Base-by-base conservation (phyloP, 805 yeast genomes). In the Metschnikowia dekortorum region DNA sequence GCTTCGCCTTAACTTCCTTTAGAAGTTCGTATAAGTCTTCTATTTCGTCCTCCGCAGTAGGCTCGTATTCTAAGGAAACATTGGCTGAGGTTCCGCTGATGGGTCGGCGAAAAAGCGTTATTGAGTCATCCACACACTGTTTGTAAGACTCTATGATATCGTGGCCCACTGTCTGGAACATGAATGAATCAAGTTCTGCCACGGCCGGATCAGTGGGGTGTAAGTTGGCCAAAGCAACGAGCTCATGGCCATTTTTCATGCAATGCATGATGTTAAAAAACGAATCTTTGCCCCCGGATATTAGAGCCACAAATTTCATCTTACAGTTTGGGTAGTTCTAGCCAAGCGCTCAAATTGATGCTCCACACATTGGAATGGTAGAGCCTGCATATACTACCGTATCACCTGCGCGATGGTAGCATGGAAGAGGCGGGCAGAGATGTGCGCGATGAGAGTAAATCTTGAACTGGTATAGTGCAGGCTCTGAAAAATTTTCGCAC, bases 121-220 rank as follows among this genome's bases (percentile, higher is more conserved):
- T 81, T 6, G 35, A 40, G 8, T 39, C 49, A 7, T 82, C 91
- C 39, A 87, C 70, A 60, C 96, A 87, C 52, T 83, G 75, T 2
- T 79, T 70, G 61, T 91, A 89, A 47, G 71, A 66, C 0, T 79
- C 76, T 2, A 94, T 74, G 3, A 87, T 80, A 54, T 86, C 88
- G 65, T 87, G 94, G 0, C 99, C 99, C 7, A 94, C 98, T 0
- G 99, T 94, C 68, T 94, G 99, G 67, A 88, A 94, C 99, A 94
- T 94, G 63, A 85, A 92, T 48, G 96, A 88, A 65, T 94, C 97
- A 48, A 94, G 70, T 65, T 94, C 99, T 57, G 68, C 69, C 11
- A 49, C 46, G 16, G 47, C 39, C n/a, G 51, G 51, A 42, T 61
- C 61, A 1, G 76, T 75, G 1, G 97, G 97, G 60, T 82, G 81